Percentiles rank a stretch among this genome's conserved stretches.
Evolutionary conservation across 768 basidiomycete species (phyloP).

Genomic region (Termitomyces sp.): DNA sequence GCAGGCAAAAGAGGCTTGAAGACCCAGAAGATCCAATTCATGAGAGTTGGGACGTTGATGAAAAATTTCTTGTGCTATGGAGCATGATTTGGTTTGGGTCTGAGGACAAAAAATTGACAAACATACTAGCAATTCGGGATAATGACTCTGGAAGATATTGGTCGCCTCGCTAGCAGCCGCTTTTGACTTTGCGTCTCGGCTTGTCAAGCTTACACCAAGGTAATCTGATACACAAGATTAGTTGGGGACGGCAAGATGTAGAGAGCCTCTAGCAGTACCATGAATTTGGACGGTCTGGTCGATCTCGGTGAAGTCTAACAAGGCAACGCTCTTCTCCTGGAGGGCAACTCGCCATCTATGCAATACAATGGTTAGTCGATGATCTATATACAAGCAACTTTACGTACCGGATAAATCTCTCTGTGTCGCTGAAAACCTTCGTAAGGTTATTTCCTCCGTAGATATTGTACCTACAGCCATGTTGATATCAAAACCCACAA

Average conservation of each 20-base stretch:
- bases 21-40: constrained; percentile 82
- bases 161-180: constrained; percentile 71
- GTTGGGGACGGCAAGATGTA: not conserved
- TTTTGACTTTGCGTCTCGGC: constrained; percentile 72
- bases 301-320: constrained; percentile 68
- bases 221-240: constrained; percentile 49
- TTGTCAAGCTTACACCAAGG: constrained; percentile 62
- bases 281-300: constrained; percentile 76
- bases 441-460: constrained; percentile 70
- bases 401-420: constrained; percentile 67
- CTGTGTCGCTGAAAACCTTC: constrained; percentile 73
- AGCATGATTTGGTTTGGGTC: not conserved
- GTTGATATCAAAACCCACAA: not conserved
- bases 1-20: constrained; percentile 74
- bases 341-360: constrained; percentile 74
- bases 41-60: constrained; percentile 71
- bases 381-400: not conserved
- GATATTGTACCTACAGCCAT: constrained; percentile 59
- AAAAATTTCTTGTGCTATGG: constrained; percentile 71
- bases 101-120: not conserved
- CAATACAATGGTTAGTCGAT: constrained; percentile 6
- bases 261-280: constrained; percentile 30
- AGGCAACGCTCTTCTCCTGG: constrained; percentile 63
- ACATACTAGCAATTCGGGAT: constrained; percentile 74
- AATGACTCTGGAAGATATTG: constrained; percentile 71